Conservation (phyloP, 169 alveolate genomes). For the Eimeria falciformis region DNA sequence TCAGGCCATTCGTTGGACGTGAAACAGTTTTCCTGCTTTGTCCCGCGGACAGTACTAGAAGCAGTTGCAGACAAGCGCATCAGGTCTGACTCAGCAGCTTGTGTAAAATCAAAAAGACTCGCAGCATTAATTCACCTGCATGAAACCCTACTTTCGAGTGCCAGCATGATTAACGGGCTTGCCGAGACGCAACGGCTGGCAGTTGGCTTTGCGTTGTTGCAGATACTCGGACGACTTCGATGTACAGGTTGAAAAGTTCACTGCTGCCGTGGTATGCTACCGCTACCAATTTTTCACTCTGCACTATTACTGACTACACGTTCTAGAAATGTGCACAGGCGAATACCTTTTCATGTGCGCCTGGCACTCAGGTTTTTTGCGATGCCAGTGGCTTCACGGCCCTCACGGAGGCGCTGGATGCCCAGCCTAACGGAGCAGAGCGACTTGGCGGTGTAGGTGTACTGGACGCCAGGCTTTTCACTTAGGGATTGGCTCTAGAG, state of each 20-base stretch:
- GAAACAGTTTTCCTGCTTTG: slow-evolving; percentile 85
- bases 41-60: slow-evolving; percentile 86
- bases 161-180: not conserved
- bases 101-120: not conserved
- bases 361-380: slow-evolving; percentile 81
- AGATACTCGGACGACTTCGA: slow-evolving; percentile 85
- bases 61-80: slow-evolving; percentile 86
- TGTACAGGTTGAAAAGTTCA: slow-evolving; percentile 83
- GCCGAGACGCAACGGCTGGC: not conserved
- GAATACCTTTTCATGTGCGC: not conserved
- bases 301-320: not conserved
- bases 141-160: not conserved
- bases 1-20: slow-evolving; percentile 80
- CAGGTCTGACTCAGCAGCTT: slow-evolving; percentile 27
- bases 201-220: slow-evolving; percentile 14
- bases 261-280: slow-evolving; percentile 84
- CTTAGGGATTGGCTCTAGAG: too few species aligned
- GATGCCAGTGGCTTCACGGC: slow-evolving; percentile 89
- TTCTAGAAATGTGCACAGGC: not conserved
- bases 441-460: slow-evolving; percentile 81
- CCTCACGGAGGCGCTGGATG: slow-evolving; percentile 83
- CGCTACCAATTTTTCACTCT: not conserved
- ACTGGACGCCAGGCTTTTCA: too few species aligned
- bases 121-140: not conserved
- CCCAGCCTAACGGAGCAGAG: slow-evolving; percentile 86